Percentiles rank a stretch among this genome's conserved stretches.
These are phyloP conservation scores for Elongisporangium anandrum DNA, from an alignment of 352 stramenopile genomes.

Conservation along the genomic window DNA sequence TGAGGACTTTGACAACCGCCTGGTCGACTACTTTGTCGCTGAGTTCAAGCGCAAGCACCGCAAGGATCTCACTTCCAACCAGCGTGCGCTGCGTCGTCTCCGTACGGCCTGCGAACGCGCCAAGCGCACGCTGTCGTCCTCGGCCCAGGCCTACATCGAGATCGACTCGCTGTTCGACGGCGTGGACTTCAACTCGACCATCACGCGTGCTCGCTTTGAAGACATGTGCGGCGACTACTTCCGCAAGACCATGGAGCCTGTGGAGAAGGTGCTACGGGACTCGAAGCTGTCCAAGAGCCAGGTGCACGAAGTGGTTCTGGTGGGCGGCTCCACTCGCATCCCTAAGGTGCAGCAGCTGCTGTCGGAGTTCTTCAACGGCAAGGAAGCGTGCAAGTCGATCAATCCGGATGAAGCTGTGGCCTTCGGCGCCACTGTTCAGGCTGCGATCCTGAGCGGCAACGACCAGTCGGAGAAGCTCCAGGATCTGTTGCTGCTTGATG, in stretches of 20 bases:
- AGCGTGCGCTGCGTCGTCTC: conserved; percentile 82
- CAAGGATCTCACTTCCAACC: conserved; percentile 80
- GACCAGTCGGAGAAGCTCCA: conserved; percentile 55
- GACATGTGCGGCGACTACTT: conserved; percentile 88
- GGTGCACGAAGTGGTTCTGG: conserved; percentile 26
- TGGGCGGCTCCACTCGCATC: conserved; percentile 41
- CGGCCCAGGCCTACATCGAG: conserved; percentile 87
- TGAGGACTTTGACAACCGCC: conserved; percentile 90
- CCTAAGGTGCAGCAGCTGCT: conserved; percentile 51
- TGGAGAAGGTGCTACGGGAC: conserved; percentile 33
- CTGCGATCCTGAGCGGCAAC: conserved; percentile 22
- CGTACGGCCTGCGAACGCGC: conserved; percentile 90
- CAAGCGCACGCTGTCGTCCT: conserved; percentile 89
- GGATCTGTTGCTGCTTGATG: conserved; percentile 69
- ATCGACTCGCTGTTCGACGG: conserved; percentile 93
- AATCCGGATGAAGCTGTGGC: conserved; percentile 65
- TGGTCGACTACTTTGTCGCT: conserved; percentile 86
- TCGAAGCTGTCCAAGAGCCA: conserved; percentile 20
- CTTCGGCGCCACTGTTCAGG: conserved; percentile 41
- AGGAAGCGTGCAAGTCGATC: conserved; percentile 55
- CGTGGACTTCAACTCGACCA: conserved; percentile 91
- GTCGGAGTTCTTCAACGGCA: conserved; percentile 52
- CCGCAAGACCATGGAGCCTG: conserved; percentile 83
- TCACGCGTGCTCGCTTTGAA: conserved; percentile 91
- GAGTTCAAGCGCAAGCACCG: conserved; percentile 86